Base-by-base conservation (phyloP, 2,329 filamentous ascomycete species). In the Hyphodiscus sp. region DNA sequence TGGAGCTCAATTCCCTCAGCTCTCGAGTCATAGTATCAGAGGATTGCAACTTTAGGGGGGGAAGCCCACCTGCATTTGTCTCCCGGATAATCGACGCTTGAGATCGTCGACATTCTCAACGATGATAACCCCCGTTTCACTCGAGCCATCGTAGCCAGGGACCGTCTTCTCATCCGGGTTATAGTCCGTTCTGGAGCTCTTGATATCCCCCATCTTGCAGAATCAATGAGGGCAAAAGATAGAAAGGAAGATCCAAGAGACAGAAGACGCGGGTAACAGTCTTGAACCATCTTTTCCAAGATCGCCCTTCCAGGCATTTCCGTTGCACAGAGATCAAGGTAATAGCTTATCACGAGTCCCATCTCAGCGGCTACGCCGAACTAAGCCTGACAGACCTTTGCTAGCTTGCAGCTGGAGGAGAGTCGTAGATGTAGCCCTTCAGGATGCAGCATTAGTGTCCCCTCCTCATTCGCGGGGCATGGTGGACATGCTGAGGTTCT, bases 61-160 rank as follows among this genome's bases (percentile, higher is more conserved):
- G 4, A 26, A 26, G 23, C 23, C 8, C 23, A 26, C 23, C 23
- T 76, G 73, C 61, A 76, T 69, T 61, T 76, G 74, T 54, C 74
- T 68, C 41, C 71, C 71, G 57, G 73, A 71, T 58, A 76, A 70
- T 19, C 56, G 57, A 47, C 67, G 53, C 50, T 68, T 57, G 45
- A 69, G 57, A 50, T 51, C 61, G 19, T 60, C 59, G n/a, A 56
- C 46, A 53, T 63, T 61, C 44, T 60, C 58, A 16, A 53, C 47
- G 30, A 58, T 16, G 8, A 59, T 3, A 1, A 41, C 55, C 15
- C 45, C 48, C 11, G 55, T 56, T 18, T 50, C 49, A 15, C 45
- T 50, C 7, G 45, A 18, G 8, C 50, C 51, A 44, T 51, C 56
- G 47, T 62, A 60, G 3, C 11, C 41, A 11, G 55, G 46, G 2